Evolutionary conservation across 2,329 filamentous ascomycete species (phyloP).

Genomic region (Ascochyta rabiei): DNA sequence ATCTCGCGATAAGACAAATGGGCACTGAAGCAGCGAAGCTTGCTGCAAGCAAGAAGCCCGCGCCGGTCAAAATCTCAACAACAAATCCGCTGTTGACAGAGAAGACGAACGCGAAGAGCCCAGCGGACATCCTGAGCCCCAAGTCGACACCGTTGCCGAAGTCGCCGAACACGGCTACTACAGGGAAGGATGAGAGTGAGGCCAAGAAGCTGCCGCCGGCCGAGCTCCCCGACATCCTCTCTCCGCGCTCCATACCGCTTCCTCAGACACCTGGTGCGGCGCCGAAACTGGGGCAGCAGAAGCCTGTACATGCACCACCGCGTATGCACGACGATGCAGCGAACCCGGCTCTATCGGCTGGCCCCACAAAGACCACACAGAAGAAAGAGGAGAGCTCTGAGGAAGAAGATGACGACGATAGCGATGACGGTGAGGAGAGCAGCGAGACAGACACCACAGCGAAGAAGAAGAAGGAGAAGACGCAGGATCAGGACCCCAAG

Average conservation of each 20-base stretch:
- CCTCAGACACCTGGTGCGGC: conserved; percentile 31
- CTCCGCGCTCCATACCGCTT: conserved; percentile 33
- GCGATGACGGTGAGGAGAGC: conserved; percentile 19
- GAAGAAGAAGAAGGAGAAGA: conserved; percentile 17
- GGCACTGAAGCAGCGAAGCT: conserved; percentile 47
- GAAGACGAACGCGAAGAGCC: conserved; percentile 43
- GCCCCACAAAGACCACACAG: conserved; percentile 24
- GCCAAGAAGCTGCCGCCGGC: conserved; percentile 3
- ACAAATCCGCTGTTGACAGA: conserved; percentile 44
- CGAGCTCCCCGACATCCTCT: conserved; percentile 22
- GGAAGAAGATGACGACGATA: conserved; percentile 14
- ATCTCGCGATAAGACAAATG: conserved; percentile 45
- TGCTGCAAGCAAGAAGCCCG: conserved; percentile 44
- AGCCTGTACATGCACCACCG: conserved; percentile 30
- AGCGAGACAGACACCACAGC: conserved; percentile 19
- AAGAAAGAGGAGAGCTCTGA: conserved; percentile 17
- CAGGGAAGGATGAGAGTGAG: background rate
- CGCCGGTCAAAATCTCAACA: conserved; percentile 41
- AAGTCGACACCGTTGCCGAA: conserved; percentile 15
- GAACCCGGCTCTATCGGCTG: conserved; percentile 31
- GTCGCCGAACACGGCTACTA: conserved; percentile 14
- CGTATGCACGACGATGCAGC: conserved; percentile 34
- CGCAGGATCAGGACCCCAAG: conserved; percentile 34
- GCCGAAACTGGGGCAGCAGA: conserved; percentile 23
- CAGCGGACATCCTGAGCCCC: conserved; percentile 20